Base-by-base conservation (phyloP, 176 grass and related monocot species). In the Avena sativa region DNA sequence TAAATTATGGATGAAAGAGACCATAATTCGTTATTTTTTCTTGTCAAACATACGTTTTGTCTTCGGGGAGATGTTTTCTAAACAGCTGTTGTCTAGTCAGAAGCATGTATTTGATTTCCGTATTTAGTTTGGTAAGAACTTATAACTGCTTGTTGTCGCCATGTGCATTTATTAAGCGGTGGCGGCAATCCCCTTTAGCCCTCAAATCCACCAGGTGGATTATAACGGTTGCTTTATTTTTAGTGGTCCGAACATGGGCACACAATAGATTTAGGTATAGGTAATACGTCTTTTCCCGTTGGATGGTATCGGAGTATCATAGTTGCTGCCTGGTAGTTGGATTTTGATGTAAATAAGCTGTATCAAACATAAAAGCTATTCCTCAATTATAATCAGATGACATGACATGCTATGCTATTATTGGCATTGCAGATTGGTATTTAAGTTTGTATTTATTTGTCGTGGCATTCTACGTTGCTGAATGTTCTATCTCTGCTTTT, bases 401-500 rank as follows among this genome's bases (percentile, higher is more conserved):
- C 17, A 60, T 14, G 36, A 50, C 70, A 76, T 70, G 59, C 23
- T 59, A 55, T 82, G 60, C 4, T 82, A 62, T 82, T 85, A 85
- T 47, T 70, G 71, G 2, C 25, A 17, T 58, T 68, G 17, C n/a
- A 76, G 62, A 46, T 60, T 86, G 12, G 20, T 32, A 58, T 88
- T 80, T 60, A 60, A 11, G 4, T 13, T 84, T 52, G 13, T 30
- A 1, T 76, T 57, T 60, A 30, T 34, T 59, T 84, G 48, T 16
- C 36, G 20, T 10, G 11, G 12, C 61, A n/a, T 88, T 88, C 16
- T 76, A 36, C 26, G 26, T 76, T 51, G 19, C 61, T 92, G 20
- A 84, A 49, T 80, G 32, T 89, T 83, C 79, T 47, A 8, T 50
- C 75, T 85, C 65, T 52, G 44, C 15, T 68, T 68, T 32, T 56